These are phyloP conservation scores for Xylaria sp. DNA, from an alignment of 2,329 filamentous ascomycete genomes.

Conservation along the genomic window DNA sequence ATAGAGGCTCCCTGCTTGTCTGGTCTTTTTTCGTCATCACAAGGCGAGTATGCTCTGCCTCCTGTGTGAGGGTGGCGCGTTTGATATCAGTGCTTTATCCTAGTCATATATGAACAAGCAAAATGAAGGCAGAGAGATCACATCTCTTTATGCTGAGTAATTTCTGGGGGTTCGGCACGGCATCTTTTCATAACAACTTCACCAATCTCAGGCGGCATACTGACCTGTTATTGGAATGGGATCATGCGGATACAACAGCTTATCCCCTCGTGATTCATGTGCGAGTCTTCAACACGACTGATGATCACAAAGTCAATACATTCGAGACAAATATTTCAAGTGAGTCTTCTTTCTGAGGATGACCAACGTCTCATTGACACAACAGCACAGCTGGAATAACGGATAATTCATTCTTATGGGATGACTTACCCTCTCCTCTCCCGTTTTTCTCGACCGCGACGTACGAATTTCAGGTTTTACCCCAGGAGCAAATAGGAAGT, in stretches of 20 bases:
- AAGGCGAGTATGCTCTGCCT: not conserved
- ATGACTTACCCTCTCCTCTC: slow-evolving; percentile 42
- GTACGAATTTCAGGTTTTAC: slow-evolving; percentile 42
- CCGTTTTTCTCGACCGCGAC: slow-evolving; percentile 43
- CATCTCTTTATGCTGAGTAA: not conserved
- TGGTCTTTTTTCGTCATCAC: not conserved
- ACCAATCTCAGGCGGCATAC: slow-evolving; percentile 37
- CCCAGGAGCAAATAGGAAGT: slow-evolving; percentile 28
- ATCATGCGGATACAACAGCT: slow-evolving; percentile 30
- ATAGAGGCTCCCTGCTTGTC: not conserved
- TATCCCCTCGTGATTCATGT: slow-evolving; percentile 41
- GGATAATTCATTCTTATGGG: slow-evolving; percentile 43
- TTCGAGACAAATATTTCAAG: slow-evolving; percentile 42
- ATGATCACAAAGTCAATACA: slow-evolving; percentile 40
- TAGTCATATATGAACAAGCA: not conserved
- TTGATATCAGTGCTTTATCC: not conserved
- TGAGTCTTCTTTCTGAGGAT: slow-evolving; percentile 27
- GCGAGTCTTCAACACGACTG: slow-evolving; percentile 42
- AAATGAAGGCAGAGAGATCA: not conserved
- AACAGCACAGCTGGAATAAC: slow-evolving; percentile 37
- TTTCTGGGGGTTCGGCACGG: not conserved
- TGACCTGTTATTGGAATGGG: slow-evolving; percentile 44
- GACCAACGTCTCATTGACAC: slow-evolving; percentile 5
- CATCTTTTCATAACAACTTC: slow-evolving; percentile 39
- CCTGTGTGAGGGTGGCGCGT: not conserved